phyloP scores from a whole-genome alignment of 345 rosid species.

The Populus alba region DNA sequence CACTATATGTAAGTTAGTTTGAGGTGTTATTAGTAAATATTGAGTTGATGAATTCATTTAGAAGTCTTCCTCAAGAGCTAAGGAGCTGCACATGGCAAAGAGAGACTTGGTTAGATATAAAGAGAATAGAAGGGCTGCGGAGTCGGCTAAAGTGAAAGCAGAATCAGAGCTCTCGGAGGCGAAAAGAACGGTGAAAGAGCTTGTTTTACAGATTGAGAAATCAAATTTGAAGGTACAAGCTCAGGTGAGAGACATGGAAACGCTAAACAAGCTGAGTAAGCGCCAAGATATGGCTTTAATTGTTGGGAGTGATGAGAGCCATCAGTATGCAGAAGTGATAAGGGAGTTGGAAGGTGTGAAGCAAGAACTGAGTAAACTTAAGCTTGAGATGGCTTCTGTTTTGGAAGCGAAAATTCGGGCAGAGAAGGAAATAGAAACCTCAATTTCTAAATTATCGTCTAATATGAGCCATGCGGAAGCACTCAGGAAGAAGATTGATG shows the following conservation, averaged over 20 bases:
- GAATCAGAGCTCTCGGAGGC: conserved; percentile 53
- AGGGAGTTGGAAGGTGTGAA: conserved; percentile 57
- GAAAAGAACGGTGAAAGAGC: conserved; percentile 42
- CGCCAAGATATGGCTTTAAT: conserved; percentile 18
- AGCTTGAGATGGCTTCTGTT: conserved; percentile 68
- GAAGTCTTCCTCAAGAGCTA: conserved; percentile 52
- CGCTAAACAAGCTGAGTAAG: conserved; percentile 22
- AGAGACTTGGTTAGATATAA: conserved; percentile 43
- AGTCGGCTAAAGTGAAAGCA: conserved; percentile 43
- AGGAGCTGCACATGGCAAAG: conserved; percentile 55
- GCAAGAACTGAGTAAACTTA: conserved; percentile 63
- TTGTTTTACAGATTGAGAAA: conserved; percentile 44
- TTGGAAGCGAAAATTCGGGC: conserved; percentile 53
- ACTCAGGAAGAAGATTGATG: conserved; percentile 64
- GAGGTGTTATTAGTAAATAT: background rate
- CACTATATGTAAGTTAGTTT: too few species aligned
- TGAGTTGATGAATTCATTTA: conserved; percentile 5
- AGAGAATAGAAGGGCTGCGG: conserved; percentile 52
- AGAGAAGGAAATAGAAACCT: conserved; percentile 45
- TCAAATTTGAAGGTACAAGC: conserved; percentile 36
- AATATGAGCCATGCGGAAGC: conserved; percentile 34
- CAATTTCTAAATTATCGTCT: conserved; percentile 25
- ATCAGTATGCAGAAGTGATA: conserved; percentile 38
- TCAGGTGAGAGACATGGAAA: conserved; percentile 26
- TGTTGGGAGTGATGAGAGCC: conserved; percentile 11